Conservation (phyloP, 2,329 filamentous ascomycete species). For the Volutella citrinella region DNA sequence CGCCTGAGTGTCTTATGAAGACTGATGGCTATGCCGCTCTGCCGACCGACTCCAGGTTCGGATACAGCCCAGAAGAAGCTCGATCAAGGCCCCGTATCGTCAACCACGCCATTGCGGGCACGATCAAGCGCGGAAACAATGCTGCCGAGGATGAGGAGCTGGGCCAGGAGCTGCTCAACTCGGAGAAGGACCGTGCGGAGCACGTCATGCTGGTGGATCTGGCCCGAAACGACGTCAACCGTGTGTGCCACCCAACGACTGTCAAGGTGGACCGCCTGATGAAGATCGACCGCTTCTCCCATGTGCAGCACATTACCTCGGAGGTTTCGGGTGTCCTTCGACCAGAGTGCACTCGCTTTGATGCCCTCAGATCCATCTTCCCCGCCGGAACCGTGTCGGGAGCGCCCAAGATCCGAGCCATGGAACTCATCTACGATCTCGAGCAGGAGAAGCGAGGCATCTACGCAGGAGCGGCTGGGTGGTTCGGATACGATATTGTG, state of each 20-base stretch:
- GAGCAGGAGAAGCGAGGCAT: constrained; percentile 92
- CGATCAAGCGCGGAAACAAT: constrained; percentile 75
- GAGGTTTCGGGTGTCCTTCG: constrained; percentile 92
- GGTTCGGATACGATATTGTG: constrained; percentile 84
- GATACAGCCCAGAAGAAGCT: constrained; percentile 21
- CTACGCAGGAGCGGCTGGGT: constrained; percentile 94
- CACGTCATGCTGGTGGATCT: constrained; percentile 98
- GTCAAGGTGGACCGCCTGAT: constrained; percentile 92
- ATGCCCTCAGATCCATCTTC: constrained; percentile 95
- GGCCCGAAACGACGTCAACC: constrained; percentile 93
- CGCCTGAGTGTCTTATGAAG: constrained; percentile 92
- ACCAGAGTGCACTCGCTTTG: constrained; percentile 81
- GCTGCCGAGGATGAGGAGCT: constrained; percentile 77
- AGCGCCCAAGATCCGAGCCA: constrained; percentile 91
- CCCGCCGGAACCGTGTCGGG: constrained; percentile 94
- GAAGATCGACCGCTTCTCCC: constrained; percentile 91
- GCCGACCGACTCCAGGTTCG: constrained; percentile 22
- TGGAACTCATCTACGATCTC: constrained; percentile 94
- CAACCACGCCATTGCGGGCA: constrained; percentile 95
- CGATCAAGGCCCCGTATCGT: constrained; percentile 80
- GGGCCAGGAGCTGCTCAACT: constrained; percentile 64
- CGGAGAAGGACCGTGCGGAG: constrained; percentile 79
- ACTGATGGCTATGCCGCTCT: constrained; percentile 31
- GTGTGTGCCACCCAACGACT: constrained; percentile 85
- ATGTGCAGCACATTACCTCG: constrained; percentile 95